Percentiles rank a stretch among this genome's conserved stretches.
Evolutionary conservation across 371 early-diverging fungal genomes (phyloP).

Genomic region (Mortierella sp.): DNA sequence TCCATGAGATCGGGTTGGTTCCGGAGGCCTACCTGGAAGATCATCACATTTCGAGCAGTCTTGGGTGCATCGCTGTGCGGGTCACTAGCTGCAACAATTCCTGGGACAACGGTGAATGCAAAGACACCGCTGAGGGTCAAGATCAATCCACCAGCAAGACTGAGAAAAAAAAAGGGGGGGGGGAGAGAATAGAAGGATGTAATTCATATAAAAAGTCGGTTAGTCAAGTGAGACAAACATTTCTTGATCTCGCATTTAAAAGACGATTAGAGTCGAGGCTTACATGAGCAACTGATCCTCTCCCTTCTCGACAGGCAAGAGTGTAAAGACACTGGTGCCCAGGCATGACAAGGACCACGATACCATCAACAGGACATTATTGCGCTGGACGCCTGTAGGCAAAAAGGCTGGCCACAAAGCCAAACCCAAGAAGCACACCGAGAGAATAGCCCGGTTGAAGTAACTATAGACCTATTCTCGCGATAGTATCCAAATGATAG

Average conservation of each 20-base stretch:
- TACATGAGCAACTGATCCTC: slow-evolving; percentile 81
- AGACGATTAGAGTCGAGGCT: slow-evolving; percentile 17
- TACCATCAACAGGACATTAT: slow-evolving; percentile 55
- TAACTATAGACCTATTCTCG: slow-evolving; percentile 75
- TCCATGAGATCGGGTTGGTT: too few species aligned
- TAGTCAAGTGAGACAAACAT: too few species aligned
- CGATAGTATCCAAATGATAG: neutral
- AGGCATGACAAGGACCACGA: slow-evolving; percentile 77
- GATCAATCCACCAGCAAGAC: slow-evolving; percentile 58
- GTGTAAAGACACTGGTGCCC: slow-evolving; percentile 81
- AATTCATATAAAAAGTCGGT: too few species aligned
- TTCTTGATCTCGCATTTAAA: too few species aligned
- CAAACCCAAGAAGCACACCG: slow-evolving; percentile 58
- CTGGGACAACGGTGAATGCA: slow-evolving; percentile 52
- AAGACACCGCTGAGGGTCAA: slow-evolving; percentile 58
- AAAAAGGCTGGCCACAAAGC: slow-evolving; percentile 74
- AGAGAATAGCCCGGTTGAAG: slow-evolving; percentile 75
- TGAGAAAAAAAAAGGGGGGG: slow-evolving; percentile 3
- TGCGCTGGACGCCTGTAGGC: slow-evolving; percentile 60
- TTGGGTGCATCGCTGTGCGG: slow-evolving; percentile 27
- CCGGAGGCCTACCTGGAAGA: slow-evolving; percentile 49
- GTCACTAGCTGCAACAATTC: slow-evolving; percentile 20
- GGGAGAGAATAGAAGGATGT: too few species aligned
- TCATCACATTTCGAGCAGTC: slow-evolving; percentile 54
- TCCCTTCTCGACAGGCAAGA: slow-evolving; percentile 88